Conservation (phyloP, 1,284 basidiomycete genomes). For the Apiotrichum domesticum region DNA sequence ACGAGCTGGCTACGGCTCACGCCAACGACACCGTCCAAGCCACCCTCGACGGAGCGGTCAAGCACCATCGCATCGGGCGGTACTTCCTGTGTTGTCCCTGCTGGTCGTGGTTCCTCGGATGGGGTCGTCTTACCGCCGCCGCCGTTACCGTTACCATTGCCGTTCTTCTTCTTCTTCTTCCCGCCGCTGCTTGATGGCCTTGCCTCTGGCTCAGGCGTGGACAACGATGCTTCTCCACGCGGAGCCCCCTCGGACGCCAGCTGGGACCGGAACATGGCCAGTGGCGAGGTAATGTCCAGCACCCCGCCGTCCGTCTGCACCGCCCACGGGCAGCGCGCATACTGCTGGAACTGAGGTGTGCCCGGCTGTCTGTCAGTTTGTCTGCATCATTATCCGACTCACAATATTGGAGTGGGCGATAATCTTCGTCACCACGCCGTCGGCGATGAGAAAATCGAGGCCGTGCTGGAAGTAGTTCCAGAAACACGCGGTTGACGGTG, state of each 20-base stretch:
- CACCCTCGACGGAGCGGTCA: slow-evolving; percentile 71
- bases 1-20: slow-evolving; percentile 50
- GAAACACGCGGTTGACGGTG: slow-evolving; percentile 57
- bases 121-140: background rate
- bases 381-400: slow-evolving; percentile 29
- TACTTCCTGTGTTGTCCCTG: background rate
- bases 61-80: slow-evolving; percentile 62
- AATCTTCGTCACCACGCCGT: slow-evolving; percentile 68
- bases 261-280: slow-evolving; percentile 20
- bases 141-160: background rate
- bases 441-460: slow-evolving; percentile 72
- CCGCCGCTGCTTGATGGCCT: background rate
- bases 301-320: slow-evolving; percentile 44
- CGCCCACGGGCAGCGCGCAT: slow-evolving; percentile 83
- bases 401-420: slow-evolving; percentile 80
- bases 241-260: background rate
- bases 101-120: background rate
- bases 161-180: background rate
- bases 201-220: background rate
- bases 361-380: slow-evolving; percentile 58
- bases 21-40: slow-evolving; percentile 48
- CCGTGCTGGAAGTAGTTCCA: slow-evolving; percentile 89
- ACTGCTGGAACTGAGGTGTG: slow-evolving; percentile 75
- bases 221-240: background rate
- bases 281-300: slow-evolving; percentile 24